Percentiles rank a stretch among this genome's conserved stretches.
Evolutionary conservation across 768 basidiomycete species (phyloP).

Genomic region (Filobasidium floriforme): DNA sequence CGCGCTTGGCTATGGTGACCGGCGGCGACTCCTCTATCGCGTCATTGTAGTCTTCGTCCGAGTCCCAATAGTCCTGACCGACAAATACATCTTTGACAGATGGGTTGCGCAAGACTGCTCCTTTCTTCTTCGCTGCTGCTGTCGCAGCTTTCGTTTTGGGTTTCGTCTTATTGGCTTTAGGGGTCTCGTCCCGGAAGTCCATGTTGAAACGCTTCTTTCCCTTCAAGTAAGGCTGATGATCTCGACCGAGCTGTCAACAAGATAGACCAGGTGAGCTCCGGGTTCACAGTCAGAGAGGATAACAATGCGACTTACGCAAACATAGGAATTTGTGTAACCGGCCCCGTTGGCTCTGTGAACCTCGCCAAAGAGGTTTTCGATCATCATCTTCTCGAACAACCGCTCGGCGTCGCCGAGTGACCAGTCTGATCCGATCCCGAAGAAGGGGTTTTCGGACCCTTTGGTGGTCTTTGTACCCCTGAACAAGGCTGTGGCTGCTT

Average conservation of each 20-base stretch:
- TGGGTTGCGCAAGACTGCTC: slow-evolving; percentile 6
- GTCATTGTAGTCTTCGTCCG: slow-evolving; percentile 2
- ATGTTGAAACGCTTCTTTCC: slow-evolving; percentile 11
- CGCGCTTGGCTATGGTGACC: slow-evolving; percentile 1
- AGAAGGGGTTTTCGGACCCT: slow-evolving; percentile 51
- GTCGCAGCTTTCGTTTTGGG: not conserved
- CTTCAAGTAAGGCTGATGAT: slow-evolving; percentile 25
- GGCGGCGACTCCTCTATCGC: not conserved
- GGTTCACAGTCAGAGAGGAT: not conserved
- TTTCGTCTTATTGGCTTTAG: slow-evolving; percentile 8
- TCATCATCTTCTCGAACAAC: slow-evolving; percentile 56
- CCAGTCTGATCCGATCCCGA: slow-evolving; percentile 53
- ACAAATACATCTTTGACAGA: slow-evolving; percentile 10
- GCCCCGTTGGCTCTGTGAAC: slow-evolving; percentile 49
- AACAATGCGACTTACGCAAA: slow-evolving; percentile 32
- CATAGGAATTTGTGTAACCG: slow-evolving; percentile 47
- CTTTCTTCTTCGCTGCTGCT: not conserved
- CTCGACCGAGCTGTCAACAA: not conserved
- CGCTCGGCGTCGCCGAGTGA: slow-evolving; percentile 57
- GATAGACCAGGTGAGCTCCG: too few relatives aligned
- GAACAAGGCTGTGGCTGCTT: slow-evolving; percentile 58
- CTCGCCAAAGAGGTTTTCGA: slow-evolving; percentile 52
- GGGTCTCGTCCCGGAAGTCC: slow-evolving; percentile 8
- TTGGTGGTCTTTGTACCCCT: slow-evolving; percentile 56
- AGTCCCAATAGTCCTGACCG: slow-evolving; percentile 6